Evolutionary conservation across 2,329 filamentous ascomycete genomes (phyloP).

Genomic region (Rhytidhysteron rufulum): DNA sequence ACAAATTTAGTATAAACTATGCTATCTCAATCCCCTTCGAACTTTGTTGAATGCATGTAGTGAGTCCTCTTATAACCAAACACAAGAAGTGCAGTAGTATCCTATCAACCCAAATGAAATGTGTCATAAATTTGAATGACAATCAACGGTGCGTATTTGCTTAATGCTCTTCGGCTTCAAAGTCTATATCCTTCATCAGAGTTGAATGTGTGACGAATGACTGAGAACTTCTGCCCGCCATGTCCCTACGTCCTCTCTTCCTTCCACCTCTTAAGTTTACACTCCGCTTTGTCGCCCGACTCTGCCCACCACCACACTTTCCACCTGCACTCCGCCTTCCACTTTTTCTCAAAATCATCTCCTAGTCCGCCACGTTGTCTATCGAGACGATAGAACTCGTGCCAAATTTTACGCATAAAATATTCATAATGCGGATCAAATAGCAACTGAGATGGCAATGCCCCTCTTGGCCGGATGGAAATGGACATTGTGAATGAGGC

Average conservation of each 20-base stretch:
- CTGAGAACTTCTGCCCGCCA: too few relatives aligned
- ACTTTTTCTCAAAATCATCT: conserved; percentile 9
- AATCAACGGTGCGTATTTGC: too few relatives aligned
- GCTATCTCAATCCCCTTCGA: too few relatives aligned
- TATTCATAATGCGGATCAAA: conserved; percentile 6
- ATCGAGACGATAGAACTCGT: not conserved
- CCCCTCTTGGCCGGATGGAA: not conserved
- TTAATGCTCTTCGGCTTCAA: not conserved
- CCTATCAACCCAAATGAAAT: too few relatives aligned
- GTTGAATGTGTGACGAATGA: too few relatives aligned
- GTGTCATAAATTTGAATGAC: too few relatives aligned
- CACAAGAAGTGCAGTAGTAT: too few relatives aligned
- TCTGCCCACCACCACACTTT: conserved; percentile 24
- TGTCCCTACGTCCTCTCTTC: not conserved
- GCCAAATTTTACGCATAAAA: not conserved
- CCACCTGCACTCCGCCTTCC: conserved; percentile 13
- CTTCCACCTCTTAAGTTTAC: conserved; percentile 20
- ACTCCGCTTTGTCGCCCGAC: conserved; percentile 18
- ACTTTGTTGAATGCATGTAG: too few relatives aligned
- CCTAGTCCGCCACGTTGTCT: conserved; percentile 7
- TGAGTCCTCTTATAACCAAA: too few relatives aligned
- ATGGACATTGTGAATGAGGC: not conserved
- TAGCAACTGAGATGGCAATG: not conserved
- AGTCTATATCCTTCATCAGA: not conserved
- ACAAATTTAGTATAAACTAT: too few relatives aligned